Conservation (phyloP, 2,329 filamentous ascomycete species). For the Penicillium sp. region DNA sequence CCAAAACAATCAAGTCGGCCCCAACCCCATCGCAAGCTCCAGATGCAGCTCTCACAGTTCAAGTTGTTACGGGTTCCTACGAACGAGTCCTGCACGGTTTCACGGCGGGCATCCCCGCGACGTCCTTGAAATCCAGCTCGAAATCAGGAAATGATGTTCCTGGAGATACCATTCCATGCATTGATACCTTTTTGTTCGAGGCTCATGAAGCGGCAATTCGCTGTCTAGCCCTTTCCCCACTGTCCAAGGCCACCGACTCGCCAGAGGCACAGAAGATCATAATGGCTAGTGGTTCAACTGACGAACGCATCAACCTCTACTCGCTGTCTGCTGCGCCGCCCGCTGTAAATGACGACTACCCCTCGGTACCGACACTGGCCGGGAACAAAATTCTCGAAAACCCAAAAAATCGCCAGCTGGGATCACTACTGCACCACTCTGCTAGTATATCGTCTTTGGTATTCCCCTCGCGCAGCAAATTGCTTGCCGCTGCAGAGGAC, state of each 20-base stretch:
- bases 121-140: constrained; percentile 19
- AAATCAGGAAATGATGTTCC: constrained; percentile 10
- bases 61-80: constrained; percentile 89
- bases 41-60: constrained; percentile 55
- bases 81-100: constrained; percentile 88
- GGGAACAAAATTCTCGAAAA: constrained; percentile 75
- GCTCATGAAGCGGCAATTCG: constrained; percentile 86
- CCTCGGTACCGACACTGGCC: constrained; percentile 60
- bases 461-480: constrained; percentile 80
- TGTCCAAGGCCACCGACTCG: constrained; percentile 50
- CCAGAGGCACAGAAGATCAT: constrained; percentile 70
- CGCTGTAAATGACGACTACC: constrained; percentile 50
- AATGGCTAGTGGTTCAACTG: constrained; percentile 83
- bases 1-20: constrained; percentile 34
- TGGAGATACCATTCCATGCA: constrained; percentile 56
- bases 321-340: constrained; percentile 68
- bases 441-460: constrained; percentile 71
- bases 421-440: constrained; percentile 78
- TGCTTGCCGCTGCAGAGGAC: constrained; percentile 83
- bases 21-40: constrained; percentile 24
- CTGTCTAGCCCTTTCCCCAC: constrained; percentile 76
- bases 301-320: constrained; percentile 94
- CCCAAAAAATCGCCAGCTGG: constrained; percentile 78
- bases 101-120: constrained; percentile 60
- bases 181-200: constrained; percentile 92